These are phyloP conservation scores for Sonneratia caseolaris DNA, from an alignment of 345 rosid genomes.

Conservation along the genomic window DNA sequence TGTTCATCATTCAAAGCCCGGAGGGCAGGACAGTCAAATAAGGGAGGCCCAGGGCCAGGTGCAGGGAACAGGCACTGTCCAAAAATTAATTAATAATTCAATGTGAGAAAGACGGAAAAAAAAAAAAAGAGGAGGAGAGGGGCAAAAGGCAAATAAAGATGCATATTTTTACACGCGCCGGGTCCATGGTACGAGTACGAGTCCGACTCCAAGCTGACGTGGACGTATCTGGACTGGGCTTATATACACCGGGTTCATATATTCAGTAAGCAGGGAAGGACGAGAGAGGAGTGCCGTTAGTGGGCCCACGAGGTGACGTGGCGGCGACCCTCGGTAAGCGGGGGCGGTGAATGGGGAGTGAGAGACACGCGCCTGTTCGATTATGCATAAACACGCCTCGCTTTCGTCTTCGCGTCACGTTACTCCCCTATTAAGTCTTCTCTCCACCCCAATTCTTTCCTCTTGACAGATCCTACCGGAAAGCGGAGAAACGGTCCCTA, in stretches of 20 bases:
- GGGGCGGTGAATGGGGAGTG: neutral
- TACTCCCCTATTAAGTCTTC: conserved; percentile 1
- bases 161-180: neutral
- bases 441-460: neutral
- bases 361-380: neutral
- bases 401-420: neutral
- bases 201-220: neutral
- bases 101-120: neutral
- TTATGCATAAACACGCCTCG: conserved; percentile 1
- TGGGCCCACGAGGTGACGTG: conserved; percentile 6
- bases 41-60: neutral
- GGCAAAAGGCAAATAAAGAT: neutral
- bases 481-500: neutral
- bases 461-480: conserved; percentile 4
- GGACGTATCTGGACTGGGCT: neutral
- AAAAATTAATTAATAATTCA: neutral
- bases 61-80: neutral
- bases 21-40: conserved; percentile 1
- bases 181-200: neutral
- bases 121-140: neutral
- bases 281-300: neutral
- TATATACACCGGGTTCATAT: neutral
- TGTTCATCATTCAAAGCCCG: neutral
- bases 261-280: neutral
- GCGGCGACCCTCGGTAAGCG: neutral